A percentile compares a stretch with the other conserved stretches of the same genome.
Conservation (phyloP, 2,329 filamentous ascomycete species). For the Phialemoniopsis sp. region DNA sequence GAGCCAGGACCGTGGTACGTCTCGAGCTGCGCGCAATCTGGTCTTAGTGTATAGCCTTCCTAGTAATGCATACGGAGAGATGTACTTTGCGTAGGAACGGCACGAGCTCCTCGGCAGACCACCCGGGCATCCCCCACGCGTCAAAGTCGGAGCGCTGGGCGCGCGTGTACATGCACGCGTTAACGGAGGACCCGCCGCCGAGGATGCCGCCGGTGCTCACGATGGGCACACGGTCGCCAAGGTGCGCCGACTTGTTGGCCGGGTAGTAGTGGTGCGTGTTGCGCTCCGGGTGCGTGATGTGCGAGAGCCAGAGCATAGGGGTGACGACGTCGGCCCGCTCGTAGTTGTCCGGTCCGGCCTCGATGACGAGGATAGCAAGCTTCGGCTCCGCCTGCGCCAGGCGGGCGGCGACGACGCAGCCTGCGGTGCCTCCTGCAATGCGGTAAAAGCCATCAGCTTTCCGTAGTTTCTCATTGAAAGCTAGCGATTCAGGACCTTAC, state of each 20-base stretch:
- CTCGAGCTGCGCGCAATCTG: slow-evolving; percentile 36
- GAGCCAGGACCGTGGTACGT: slow-evolving; percentile 39
- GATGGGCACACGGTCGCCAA: slow-evolving; percentile 35
- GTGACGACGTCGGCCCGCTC: slow-evolving; percentile 41
- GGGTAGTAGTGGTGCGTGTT: slow-evolving; percentile 41
- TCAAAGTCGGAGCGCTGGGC: slow-evolving; percentile 24
- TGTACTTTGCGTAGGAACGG: slow-evolving; percentile 44
- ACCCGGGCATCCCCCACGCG: slow-evolving; percentile 17
- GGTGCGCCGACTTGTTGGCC: slow-evolving; percentile 34
- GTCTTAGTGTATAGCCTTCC: no score
- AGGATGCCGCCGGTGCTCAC: slow-evolving; percentile 36
- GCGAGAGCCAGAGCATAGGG: slow-evolving; percentile 43
- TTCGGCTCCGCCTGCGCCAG: slow-evolving; percentile 44
- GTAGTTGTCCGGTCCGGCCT: slow-evolving; percentile 48
- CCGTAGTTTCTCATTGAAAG: background rate
- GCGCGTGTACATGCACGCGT: slow-evolving; percentile 36
- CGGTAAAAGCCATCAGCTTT: no score
- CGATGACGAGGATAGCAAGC: slow-evolving; percentile 47
- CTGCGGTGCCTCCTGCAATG: slow-evolving; percentile 38
- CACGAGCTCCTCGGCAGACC: slow-evolving; percentile 28
- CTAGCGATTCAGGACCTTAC: slow-evolving; percentile 14
- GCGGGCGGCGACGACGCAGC: slow-evolving; percentile 43
- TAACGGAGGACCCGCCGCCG: slow-evolving; percentile 48
- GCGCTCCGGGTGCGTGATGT: slow-evolving; percentile 29
- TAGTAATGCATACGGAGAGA: no score